Base-by-base conservation (phyloP, 805 yeast genomes). In the Pichia heedii region DNA sequence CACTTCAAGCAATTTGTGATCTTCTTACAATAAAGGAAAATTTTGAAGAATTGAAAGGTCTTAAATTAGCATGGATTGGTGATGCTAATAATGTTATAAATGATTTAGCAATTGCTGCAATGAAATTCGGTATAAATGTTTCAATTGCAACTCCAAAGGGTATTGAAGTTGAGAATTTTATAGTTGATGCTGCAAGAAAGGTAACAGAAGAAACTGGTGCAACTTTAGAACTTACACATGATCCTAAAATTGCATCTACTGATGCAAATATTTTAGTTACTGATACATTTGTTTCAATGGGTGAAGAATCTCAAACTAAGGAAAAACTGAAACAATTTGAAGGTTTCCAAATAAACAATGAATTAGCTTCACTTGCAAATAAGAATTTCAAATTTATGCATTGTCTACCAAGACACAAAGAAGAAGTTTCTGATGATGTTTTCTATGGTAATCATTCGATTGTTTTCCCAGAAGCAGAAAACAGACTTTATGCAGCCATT, bases 241-340 rank as follows among this genome's bases (percentile, higher is more conserved):
- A 85, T 54, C 93, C 97, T 4, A 55, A 66, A n/a, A 69, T 56
- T 22, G 96, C 97, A 1, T 76, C 87, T 40, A 69, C 71, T 42
- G 70, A 72, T 51, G 87, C 97, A 5, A 77, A 90, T 57, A 71
- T 93, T 34, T 63, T 93, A 30, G 97, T 90, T 37, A 93, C 98
- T 15, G 98, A 93, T 57, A 93, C 98, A 3, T 93, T 95, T 79
- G 78, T 93, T 21, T 90, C 97, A 1, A 93, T 93, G 98, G 98
- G 98, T 45, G 89, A 93, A 69, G 98, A 93, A 63, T 67, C 74
- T 5, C 89, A 89, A 60, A 84, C 78, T 50, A 69, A 61, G 39
- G 68, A 71, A 44, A 84, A 89, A 50, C 68, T 93, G 53, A 70
- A 79, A 56, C 89, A 87, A 65, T 93, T 93, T 61, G 73, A 69